phyloP scores from a whole-genome alignment of 129 eudicot species.

The Tagetes patula region DNA sequence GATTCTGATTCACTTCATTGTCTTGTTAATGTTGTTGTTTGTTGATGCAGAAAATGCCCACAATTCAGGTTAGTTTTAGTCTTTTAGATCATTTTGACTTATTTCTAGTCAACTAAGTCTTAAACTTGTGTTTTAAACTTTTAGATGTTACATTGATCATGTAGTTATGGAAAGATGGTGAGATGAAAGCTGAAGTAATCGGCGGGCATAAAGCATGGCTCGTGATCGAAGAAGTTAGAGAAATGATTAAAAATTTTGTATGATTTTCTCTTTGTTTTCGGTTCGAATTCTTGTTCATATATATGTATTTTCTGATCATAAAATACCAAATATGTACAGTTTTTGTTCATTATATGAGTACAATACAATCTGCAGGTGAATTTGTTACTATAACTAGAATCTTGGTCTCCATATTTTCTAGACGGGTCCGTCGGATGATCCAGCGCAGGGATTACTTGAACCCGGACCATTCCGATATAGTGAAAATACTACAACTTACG shows the following conservation, averaged over 20 bases:
- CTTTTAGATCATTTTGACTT: not conserved
- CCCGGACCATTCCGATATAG: not conserved
- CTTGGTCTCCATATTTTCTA: not conserved
- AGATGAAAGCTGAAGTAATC: conserved; percentile 93
- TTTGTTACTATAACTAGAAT: not conserved
- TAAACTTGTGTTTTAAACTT: not conserved
- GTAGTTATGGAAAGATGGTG: conserved; percentile 97
- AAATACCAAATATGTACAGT: conserved; percentile 35
- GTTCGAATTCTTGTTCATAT: conserved; percentile 29
- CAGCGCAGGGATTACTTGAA: not conserved
- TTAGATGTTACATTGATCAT: conserved; percentile 8
- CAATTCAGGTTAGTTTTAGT: conserved; percentile 73
- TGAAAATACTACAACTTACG: not conserved
- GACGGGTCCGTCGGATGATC: not conserved
- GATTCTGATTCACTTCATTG: not conserved
- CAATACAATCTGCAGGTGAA: not conserved
- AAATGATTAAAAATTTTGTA: conserved; percentile 63
- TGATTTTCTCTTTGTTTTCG: conserved; percentile 27
- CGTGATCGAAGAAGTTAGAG: conserved; percentile 90
- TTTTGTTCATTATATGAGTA: not conserved
- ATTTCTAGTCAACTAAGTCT: not conserved
- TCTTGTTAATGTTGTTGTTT: conserved; percentile 6
- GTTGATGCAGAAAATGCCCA: conserved; percentile 88
- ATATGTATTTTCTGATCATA: conserved; percentile 3
- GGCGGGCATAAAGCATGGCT: conserved; percentile 99